A percentile compares a stretch with the other conserved stretches of the same genome.
These are phyloP conservation scores for Rhodotorula toruloides DNA, from an alignment of 768 basidiomycete genomes.

Conservation along the genomic window DNA sequence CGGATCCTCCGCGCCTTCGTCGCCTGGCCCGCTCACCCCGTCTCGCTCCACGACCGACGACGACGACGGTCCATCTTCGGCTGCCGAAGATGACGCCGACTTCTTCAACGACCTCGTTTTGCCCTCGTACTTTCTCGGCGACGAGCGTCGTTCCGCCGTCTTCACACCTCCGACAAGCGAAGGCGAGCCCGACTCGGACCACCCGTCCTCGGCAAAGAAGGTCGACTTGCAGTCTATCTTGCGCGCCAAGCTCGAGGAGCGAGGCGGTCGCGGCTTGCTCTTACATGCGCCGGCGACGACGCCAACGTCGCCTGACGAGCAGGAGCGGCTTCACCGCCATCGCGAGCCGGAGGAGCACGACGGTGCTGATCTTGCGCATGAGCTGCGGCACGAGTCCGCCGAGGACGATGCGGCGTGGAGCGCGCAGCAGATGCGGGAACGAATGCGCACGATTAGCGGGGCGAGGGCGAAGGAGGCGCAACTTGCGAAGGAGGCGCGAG, in stretches of 20 bases:
- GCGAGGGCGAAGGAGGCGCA: constrained; percentile 18
- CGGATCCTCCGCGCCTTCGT: background rate
- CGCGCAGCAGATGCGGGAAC: constrained; percentile 19
- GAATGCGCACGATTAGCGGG: constrained; percentile 27
- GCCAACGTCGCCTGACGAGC: background rate
- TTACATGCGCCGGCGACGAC: constrained; percentile 1
- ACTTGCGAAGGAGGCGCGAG: background rate
- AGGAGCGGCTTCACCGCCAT: constrained; percentile 16
- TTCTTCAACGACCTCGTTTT: constrained; percentile 34
- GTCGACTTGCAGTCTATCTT: constrained; percentile 20
- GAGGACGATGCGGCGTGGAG: constrained; percentile 16
- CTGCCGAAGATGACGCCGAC: constrained; percentile 34
- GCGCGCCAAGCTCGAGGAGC: constrained; percentile 15
- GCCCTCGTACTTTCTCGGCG: constrained; percentile 29
- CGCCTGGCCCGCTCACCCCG: background rate
- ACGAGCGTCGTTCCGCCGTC: background rate
- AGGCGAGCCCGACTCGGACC: constrained; percentile 17
- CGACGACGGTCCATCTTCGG: no score
- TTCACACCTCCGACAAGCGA: constrained; percentile 32
- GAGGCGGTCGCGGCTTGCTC: constrained; percentile 5
- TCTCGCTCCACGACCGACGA: constrained; percentile 1
- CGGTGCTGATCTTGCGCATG: background rate
- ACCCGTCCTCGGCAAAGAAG: background rate
- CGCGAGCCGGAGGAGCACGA: constrained; percentile 9
- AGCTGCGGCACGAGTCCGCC: background rate